Percentiles rank a stretch among this genome's conserved stretches.
phyloP scores from a whole-genome alignment of 169 alveolate genomes.

The Cryptosporidium meleagridis region DNA sequence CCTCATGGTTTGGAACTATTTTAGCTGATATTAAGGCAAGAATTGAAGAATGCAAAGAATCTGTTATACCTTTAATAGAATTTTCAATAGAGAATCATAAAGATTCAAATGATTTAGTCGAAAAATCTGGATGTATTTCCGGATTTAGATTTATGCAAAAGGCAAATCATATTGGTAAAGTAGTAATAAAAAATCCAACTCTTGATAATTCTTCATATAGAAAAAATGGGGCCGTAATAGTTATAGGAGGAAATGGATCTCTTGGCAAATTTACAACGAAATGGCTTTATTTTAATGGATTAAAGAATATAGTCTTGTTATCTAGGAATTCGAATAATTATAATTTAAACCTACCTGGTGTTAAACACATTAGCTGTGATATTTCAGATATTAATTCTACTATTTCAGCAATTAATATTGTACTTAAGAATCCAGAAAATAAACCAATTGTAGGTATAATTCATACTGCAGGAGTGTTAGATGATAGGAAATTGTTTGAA shows the following conservation, averaged over 20 bases:
- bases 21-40: conserved; percentile 28
- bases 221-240: conserved; percentile 22
- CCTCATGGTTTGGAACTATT: conserved; percentile 62
- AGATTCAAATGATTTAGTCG: not conserved
- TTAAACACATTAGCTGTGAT: conserved; percentile 33
- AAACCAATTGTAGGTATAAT: conserved; percentile 76
- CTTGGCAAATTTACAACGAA: conserved; percentile 37
- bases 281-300: conserved; percentile 49
- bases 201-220: not conserved
- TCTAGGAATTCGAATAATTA: conserved; percentile 33
- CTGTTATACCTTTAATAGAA: conserved; percentile 30
- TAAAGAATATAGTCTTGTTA: conserved; percentile 12
- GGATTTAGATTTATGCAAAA: conserved; percentile 75
- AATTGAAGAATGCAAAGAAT: conserved; percentile 61
- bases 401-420: not conserved
- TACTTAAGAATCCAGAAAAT: not conserved
- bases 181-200: conserved; percentile 66
- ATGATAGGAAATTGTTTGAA: conserved; percentile 77
- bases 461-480: conserved; percentile 83
- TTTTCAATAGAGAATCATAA: conserved; percentile 13
- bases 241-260: conserved; percentile 65
- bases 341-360: not conserved
- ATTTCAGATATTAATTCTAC: conserved; percentile 34
- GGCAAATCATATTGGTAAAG: conserved; percentile 77
- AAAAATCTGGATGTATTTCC: conserved; percentile 14